Evolutionary conservation across 176 grass and related monocot species (phyloP).

Genomic region (Oryza nivara): DNA sequence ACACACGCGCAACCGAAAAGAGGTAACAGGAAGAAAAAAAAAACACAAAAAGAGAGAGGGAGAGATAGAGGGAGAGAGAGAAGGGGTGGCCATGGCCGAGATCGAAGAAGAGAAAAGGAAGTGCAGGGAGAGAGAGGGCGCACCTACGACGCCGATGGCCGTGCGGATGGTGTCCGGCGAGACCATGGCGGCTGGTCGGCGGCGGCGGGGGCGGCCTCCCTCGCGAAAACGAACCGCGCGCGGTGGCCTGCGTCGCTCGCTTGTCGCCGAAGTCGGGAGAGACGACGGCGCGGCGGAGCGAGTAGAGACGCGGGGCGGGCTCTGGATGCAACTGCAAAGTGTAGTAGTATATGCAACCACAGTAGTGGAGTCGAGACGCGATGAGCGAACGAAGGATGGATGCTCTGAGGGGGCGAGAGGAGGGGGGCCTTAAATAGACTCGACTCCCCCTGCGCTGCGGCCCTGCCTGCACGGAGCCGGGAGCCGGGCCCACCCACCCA

Average conservation of each 20-base stretch:
- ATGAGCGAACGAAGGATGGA: background rate
- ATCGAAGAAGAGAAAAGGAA: background rate
- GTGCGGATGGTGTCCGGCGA: constrained; percentile 70
- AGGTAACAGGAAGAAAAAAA: background rate
- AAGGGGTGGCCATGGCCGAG: background rate
- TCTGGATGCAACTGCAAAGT: background rate
- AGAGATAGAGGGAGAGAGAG: background rate
- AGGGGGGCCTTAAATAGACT: no score
- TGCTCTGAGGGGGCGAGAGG: no score
- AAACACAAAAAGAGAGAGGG: background rate
- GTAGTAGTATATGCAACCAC: background rate
- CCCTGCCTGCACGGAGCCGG: no score
- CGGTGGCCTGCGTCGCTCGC: no score
- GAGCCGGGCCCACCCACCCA: no score
- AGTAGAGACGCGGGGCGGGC: no score
- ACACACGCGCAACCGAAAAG: background rate
- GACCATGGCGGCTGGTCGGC: constrained; percentile 48
- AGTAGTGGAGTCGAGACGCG: no score
- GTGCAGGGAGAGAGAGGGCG: background rate
- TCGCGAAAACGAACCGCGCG: background rate
- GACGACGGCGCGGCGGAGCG: no score
- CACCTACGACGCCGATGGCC: constrained; percentile 74
- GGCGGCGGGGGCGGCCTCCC: background rate
- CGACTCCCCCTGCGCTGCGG: no score
- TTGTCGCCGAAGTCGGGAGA: background rate